phyloP scores from a whole-genome alignment of 768 basidiomycete genomes.

The Pisolithus sp. region DNA sequence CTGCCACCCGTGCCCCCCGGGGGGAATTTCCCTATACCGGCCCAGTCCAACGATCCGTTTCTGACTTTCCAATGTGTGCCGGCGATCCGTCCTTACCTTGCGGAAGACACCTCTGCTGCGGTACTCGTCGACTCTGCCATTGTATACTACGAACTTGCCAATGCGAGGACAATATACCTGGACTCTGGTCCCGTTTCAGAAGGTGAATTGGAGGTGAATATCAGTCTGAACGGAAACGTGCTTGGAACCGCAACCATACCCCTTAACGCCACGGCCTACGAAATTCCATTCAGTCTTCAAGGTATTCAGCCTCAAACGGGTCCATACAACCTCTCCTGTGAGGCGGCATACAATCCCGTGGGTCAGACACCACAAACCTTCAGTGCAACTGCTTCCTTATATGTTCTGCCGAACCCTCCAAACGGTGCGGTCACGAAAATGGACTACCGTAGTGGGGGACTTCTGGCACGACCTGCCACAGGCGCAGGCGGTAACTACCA shows the following conservation, averaged over 20 bases:
- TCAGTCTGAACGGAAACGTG: conserved; percentile 39
- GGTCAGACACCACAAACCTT: conserved; percentile 36
- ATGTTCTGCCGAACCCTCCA: conserved; percentile 42
- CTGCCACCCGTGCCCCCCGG: conserved; percentile 41
- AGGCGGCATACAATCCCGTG: conserved; percentile 25
- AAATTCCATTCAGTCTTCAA: conserved; percentile 44
- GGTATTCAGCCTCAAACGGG: conserved; percentile 36
- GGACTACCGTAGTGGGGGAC: conserved; percentile 52
- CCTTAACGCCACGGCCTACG: conserved; percentile 45
- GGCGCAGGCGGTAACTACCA: conserved; percentile 44
- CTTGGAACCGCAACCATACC: conserved; percentile 41
- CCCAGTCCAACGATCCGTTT: conserved; percentile 34
- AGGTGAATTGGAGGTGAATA: conserved; percentile 33
- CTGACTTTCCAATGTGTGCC: conserved; percentile 55
- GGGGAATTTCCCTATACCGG: conserved; percentile 41
- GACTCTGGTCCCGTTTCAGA: conserved; percentile 11
- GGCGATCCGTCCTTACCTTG: conserved; percentile 53
- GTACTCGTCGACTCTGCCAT: conserved; percentile 51
- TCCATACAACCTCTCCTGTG: conserved; percentile 25
- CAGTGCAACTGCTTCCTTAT: conserved; percentile 37
- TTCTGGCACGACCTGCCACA: conserved; percentile 45
- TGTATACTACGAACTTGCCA: conserved; percentile 40
- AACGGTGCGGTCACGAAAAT: conserved; percentile 58
- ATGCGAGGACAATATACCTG: conserved; percentile 38
- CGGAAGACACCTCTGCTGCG: conserved; percentile 43